Evolutionary conservation across 2,329 filamentous ascomycete species (phyloP), one percentile per base, ranked within the genome.

Genomic region (Hymenoscyphus scutula): DNA sequence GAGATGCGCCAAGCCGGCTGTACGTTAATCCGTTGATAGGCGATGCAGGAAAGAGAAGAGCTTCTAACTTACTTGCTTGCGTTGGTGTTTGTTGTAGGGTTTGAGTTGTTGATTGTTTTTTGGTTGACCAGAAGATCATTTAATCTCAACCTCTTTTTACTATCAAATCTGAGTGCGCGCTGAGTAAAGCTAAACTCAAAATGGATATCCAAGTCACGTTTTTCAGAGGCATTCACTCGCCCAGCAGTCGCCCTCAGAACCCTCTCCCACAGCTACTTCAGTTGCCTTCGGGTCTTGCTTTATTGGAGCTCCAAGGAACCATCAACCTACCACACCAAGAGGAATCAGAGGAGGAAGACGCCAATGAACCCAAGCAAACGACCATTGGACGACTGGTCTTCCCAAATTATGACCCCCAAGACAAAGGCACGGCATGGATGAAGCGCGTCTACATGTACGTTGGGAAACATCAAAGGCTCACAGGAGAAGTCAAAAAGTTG

Each of bases 251-350:
- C 45, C 29, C n/a, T n/a, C 58, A 54, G 15, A 74, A 74, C 69
- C 87, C 90, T 3, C 84, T 98, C 4, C 95, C 95, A 1, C 76
- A 83, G n/a, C 82, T 97, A 65, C 84, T 98, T 17, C 90, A 93
- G 70, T 97, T 94, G 0, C 95, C 95, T 0, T 88, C 90, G 0
- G 95, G 95, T 58, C 84, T 97, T 48, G 94, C 94, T 19, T 82
- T 99, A 54, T 81, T 99, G 62, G 95, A 98, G 78, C 85, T 99
- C 15, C 95, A 99, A 80, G 95, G 93, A 65, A 91, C 86, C 15
- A 88, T 99, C 77, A 94, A 96, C 75, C 80, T 92, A 1, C 88
- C 91, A 7, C 66, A 77, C 1, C 69, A 74, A n/a, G 71, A 76
- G 27, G 66, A 69, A 38, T 72, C n/a, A n/a, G n/a, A 74, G 19